Percentiles rank a stretch among this genome's conserved stretches.
Evolutionary conservation across 345 rosid genomes (phyloP).

Genomic region (Eutrema yunnanense): DNA sequence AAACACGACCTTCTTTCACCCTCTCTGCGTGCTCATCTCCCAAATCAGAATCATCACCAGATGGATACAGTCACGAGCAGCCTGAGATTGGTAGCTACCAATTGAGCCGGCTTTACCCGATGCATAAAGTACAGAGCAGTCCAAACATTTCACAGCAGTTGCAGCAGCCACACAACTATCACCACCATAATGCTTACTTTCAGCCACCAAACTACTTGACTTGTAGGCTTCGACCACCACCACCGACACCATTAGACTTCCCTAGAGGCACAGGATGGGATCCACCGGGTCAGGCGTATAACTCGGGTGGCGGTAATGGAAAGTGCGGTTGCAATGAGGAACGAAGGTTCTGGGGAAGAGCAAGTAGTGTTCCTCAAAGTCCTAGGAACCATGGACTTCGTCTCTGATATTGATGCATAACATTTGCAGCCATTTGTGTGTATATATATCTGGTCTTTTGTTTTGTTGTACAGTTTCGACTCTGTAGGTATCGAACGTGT

Average conservation of each 20-base stretch:
- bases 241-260: conserved; percentile 31
- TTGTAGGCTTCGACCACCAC: conserved; percentile 22
- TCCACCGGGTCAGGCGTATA: neutral
- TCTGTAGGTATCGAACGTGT: neutral
- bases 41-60: conserved; percentile 52
- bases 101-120: conserved; percentile 22
- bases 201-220: conserved; percentile 17
- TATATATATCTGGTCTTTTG: conserved; percentile 1
- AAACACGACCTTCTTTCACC: conserved; percentile 38
- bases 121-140: conserved; percentile 71
- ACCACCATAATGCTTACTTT: conserved; percentile 28
- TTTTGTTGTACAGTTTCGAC: neutral
- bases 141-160: conserved; percentile 46
- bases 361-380: conserved; percentile 47
- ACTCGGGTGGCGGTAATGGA: conserved; percentile 23
- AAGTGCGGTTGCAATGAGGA: conserved; percentile 20
- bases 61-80: conserved; percentile 28
- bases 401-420: neutral
- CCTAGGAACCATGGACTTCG: conserved; percentile 33
- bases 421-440: neutral
- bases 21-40: conserved; percentile 67
- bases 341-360: conserved; percentile 29
- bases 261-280: neutral
- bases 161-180: conserved; percentile 27
- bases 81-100: conserved; percentile 30